Evolutionary conservation across 2,329 filamentous ascomycete species (phyloP).

Genomic region (Chaetomiaceae sp.): DNA sequence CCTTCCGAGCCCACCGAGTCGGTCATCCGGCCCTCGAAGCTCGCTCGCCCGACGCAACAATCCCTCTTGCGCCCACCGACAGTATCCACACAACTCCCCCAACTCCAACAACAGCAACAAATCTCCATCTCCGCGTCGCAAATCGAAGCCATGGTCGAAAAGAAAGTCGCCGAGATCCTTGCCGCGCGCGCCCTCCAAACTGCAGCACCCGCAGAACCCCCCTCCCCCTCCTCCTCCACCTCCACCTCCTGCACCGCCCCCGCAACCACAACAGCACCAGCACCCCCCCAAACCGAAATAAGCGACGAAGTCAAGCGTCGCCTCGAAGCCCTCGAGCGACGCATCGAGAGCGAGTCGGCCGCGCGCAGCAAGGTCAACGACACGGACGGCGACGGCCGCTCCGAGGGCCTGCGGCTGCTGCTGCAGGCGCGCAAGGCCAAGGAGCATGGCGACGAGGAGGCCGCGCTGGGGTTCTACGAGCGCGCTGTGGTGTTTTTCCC

Average conservation of each 20-base stretch:
- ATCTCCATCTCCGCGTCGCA: conserved; percentile 33
- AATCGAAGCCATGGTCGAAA: conserved; percentile 89
- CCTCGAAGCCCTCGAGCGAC: conserved; percentile 77
- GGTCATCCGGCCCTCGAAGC: conserved; percentile 39
- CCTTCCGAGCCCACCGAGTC: conserved; percentile 30
- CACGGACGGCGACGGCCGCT: conserved; percentile 65
- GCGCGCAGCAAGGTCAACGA: conserved; percentile 35
- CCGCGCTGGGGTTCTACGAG: conserved; percentile 80
- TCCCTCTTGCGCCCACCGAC: conserved; percentile 36
- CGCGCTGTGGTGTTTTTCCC: conserved; percentile 81
- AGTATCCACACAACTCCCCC: conserved; percentile 12
- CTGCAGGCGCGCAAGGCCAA: conserved; percentile 92
- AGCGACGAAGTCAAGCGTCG: conserved; percentile 75
- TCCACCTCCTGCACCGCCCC: conserved; percentile 18
- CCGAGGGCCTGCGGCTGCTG: conserved; percentile 78
- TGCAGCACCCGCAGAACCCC: conserved; percentile 29
- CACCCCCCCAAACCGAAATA: conserved; percentile 40
- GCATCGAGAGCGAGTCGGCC: conserved; percentile 61
- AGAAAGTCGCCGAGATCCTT: conserved; percentile 83
- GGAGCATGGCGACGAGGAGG: conserved; percentile 71
- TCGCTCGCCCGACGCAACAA: conserved; percentile 30
- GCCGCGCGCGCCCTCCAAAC: conserved; percentile 67
- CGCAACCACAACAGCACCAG: conserved; percentile 30
- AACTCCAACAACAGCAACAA: conserved; percentile 27
- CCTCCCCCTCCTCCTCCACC: not conserved